Evolutionary conservation across 345 rosid species (phyloP).

Genomic region (Cardamine resedifolia): DNA sequence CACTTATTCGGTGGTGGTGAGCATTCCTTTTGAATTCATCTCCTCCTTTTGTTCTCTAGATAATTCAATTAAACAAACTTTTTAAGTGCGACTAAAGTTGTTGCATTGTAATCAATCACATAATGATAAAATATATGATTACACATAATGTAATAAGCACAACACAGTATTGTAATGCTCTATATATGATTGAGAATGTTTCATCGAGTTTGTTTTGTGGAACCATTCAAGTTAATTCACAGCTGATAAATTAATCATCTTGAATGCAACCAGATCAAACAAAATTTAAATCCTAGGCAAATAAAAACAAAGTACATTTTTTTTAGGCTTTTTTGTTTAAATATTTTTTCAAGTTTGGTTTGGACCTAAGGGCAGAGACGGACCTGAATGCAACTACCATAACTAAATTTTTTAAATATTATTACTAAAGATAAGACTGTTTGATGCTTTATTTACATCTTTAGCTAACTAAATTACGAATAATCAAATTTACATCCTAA

Average conservation of each 20-base stretch:
- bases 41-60: background rate
- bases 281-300: too few relatives aligned
- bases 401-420: background rate
- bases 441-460: background rate
- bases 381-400: too few relatives aligned
- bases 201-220: conserved; percentile 1
- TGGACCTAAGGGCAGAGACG: too few relatives aligned
- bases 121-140: background rate
- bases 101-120: conserved; percentile 20
- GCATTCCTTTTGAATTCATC: conserved; percentile 4
- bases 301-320: too few relatives aligned
- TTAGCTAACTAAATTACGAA: background rate
- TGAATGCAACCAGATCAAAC: too few relatives aligned
- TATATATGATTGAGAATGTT: conserved; percentile 7
- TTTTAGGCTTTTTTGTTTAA: too few relatives aligned
- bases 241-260: background rate
- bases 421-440: background rate
- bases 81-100: background rate
- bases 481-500: background rate
- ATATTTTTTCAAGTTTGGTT: too few relatives aligned
- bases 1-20: background rate
- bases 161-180: background rate
- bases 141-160: background rate
- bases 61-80: background rate
- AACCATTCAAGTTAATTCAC: conserved; percentile 1